A percentile compares a stretch with the other conserved stretches of the same genome.
These are phyloP conservation scores for Aspergillus mulundensis DNA, from an alignment of 495 filamentous ascomycete species.

Conservation along the genomic window DNA sequence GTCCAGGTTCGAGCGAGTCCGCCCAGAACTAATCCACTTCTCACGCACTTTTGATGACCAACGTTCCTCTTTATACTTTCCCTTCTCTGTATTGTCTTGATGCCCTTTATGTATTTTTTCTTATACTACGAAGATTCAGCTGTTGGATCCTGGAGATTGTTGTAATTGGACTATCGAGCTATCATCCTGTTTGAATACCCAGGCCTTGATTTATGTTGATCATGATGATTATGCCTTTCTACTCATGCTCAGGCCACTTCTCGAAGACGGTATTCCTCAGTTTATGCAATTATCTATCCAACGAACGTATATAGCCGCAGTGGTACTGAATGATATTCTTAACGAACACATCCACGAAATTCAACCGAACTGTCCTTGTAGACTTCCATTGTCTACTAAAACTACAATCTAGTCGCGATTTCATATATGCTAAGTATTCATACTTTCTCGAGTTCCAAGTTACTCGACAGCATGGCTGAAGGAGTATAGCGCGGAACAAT, in stretches of 20 bases:
- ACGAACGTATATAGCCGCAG: slow-evolving; percentile 21
- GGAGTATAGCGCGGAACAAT: slow-evolving; percentile 34
- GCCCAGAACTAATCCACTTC: slow-evolving; percentile 5
- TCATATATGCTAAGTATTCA: too few species aligned
- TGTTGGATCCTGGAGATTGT: slow-evolving; percentile 4
- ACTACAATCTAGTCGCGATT: too few species aligned
- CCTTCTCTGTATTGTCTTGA: neutral
- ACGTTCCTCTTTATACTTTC: neutral
- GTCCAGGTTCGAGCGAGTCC: slow-evolving; percentile 21
- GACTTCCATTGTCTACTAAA: too few species aligned
- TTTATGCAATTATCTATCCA: slow-evolving; percentile 16
- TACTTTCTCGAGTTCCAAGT: too few species aligned
- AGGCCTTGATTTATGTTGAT: slow-evolving; percentile 5
- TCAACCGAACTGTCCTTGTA: neutral
- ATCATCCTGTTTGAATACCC: slow-evolving; percentile 11
- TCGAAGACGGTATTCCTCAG: slow-evolving; percentile 1
- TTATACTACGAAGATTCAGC: neutral
- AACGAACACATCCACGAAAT: neutral
- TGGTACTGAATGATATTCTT: slow-evolving; percentile 12
- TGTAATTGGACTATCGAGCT: slow-evolving; percentile 2
- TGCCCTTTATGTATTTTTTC: slow-evolving; percentile 1
- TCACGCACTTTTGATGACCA: neutral
- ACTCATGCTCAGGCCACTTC: neutral
- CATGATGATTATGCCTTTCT: slow-evolving; percentile 4
- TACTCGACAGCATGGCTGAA: neutral